Percentiles rank a stretch among this genome's conserved stretches.
Evolutionary conservation across 345 rosid species (phyloP).

Genomic region (Raphanus raphanistrum): DNA sequence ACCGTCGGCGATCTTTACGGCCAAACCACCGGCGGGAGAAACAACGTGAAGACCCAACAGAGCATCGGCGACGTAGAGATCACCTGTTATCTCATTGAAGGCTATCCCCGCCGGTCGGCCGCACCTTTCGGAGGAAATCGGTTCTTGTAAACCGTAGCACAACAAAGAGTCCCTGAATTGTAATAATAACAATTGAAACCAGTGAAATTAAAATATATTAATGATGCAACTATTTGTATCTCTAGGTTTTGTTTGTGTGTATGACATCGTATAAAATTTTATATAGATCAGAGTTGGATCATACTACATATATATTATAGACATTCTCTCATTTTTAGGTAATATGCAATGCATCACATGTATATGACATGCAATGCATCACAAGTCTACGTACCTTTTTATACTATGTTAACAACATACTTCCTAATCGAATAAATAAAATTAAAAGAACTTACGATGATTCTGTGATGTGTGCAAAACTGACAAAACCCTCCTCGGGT

Average conservation of each 20-base stretch:
- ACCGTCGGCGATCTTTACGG: constrained; percentile 25
- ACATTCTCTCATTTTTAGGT: neutral
- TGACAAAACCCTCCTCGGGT: constrained; percentile 26
- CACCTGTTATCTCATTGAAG: too few relatives aligned
- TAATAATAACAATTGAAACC: neutral
- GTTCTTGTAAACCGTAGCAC: constrained; percentile 27
- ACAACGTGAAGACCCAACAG: too few relatives aligned
- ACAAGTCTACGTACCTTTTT: neutral
- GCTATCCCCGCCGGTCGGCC: too few relatives aligned
- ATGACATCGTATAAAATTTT: neutral
- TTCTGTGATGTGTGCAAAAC: constrained; percentile 28
- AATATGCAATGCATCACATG: neutral
- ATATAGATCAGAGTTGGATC: neutral
- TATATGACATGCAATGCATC: neutral
- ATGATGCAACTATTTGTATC: neutral
- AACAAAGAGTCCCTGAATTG: constrained; percentile 20
- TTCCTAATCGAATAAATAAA: neutral
- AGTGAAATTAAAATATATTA: neutral
- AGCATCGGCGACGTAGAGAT: too few relatives aligned
- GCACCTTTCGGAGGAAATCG: neutral
- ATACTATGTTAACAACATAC: neutral
- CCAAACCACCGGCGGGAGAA: too few relatives aligned
- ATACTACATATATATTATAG: neutral
- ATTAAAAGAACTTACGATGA: constrained; percentile 17
- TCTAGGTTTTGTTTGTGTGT: neutral